Evolutionary conservation across 2,329 filamentous ascomycete species (phyloP).

Genomic region (Akanthomyces muscarius): DNA sequence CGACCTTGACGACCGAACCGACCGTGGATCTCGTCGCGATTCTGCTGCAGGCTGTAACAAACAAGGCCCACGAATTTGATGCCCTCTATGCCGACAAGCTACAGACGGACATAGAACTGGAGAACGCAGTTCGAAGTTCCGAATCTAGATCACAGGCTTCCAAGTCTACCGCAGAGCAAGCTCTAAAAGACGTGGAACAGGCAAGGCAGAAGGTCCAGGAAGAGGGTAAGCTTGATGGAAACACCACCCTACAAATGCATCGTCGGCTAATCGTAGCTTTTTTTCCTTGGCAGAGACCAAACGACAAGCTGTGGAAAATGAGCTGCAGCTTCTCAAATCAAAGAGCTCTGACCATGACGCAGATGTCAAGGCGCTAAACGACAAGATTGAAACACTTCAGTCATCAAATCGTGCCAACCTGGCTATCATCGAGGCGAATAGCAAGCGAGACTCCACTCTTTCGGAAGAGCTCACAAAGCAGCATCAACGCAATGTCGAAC

Average conservation of each 20-base stretch:
- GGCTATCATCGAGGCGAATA: slow-evolving; percentile 84
- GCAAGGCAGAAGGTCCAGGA: slow-evolving; percentile 75
- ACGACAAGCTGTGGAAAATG: slow-evolving; percentile 71
- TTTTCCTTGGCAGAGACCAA: slow-evolving; percentile 59
- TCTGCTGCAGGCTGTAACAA: slow-evolving; percentile 69
- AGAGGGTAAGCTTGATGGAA: slow-evolving; percentile 59
- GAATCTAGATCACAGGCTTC: slow-evolving; percentile 79
- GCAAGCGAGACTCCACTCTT: slow-evolving; percentile 77
- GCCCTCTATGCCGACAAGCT: slow-evolving; percentile 82
- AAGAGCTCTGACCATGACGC: slow-evolving; percentile 70
- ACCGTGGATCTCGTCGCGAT: slow-evolving; percentile 74
- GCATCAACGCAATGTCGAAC: slow-evolving; percentile 80
- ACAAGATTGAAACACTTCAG: slow-evolving; percentile 82
- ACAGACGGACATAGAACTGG: slow-evolving; percentile 84
- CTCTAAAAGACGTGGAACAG: slow-evolving; percentile 77
- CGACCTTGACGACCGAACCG: slow-evolving; percentile 59
- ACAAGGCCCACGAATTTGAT: slow-evolving; percentile 79
- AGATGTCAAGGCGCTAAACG: slow-evolving; percentile 71
- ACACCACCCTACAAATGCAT: neutral
- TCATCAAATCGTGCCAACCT: slow-evolving; percentile 89
- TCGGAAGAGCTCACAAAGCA: slow-evolving; percentile 82
- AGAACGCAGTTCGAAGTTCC: slow-evolving; percentile 78
- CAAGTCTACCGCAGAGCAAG: slow-evolving; percentile 77
- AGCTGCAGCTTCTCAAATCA: slow-evolving; percentile 74
- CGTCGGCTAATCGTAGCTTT: slow-evolving; percentile 15